These are phyloP conservation scores for Rhynchospora tenuis DNA, from an alignment of 176 grass and related monocot genomes.

Conservation along the genomic window DNA sequence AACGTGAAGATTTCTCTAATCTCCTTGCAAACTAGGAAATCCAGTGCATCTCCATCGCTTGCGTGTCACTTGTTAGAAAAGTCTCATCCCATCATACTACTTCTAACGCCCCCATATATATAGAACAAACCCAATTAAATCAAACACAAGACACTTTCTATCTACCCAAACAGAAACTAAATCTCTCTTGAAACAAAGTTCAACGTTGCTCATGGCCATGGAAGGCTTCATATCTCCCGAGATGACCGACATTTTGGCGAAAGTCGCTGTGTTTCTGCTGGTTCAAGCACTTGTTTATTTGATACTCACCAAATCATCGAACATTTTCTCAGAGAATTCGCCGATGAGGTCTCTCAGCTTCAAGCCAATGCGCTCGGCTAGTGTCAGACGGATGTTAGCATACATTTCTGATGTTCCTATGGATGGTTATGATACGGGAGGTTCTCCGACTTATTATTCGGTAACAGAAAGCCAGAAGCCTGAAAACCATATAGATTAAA, in stretches of 20 bases:
- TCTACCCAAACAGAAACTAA: background rate
- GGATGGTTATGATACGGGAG: slow-evolving; percentile 25
- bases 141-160: background rate
- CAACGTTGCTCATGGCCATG: slow-evolving; percentile 31
- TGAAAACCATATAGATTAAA: slow-evolving; percentile 3
- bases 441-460: background rate
- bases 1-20: slow-evolving; percentile 23
- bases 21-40: background rate
- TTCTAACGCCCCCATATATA: slow-evolving; percentile 31
- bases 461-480: background rate
- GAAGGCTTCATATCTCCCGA: slow-evolving; percentile 53
- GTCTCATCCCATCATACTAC: background rate
- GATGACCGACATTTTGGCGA: slow-evolving; percentile 38
- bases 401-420: slow-evolving; percentile 63
- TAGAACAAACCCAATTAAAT: background rate
- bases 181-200: background rate
- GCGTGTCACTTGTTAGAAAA: slow-evolving; percentile 12
- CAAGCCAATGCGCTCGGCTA: slow-evolving; percentile 50
- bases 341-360: slow-evolving; percentile 53
- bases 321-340: slow-evolving; percentile 50
- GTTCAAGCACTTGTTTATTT: slow-evolving; percentile 67
- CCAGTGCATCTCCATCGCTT: background rate
- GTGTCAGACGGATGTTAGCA: slow-evolving; percentile 45
- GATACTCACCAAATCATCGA: slow-evolving; percentile 65
- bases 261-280: slow-evolving; percentile 54